Evolutionary conservation across 192 early-diverging fungal genomes (phyloP), one percentile per base, ranked within the genome.

Genomic region (Backusella australiensis): DNA sequence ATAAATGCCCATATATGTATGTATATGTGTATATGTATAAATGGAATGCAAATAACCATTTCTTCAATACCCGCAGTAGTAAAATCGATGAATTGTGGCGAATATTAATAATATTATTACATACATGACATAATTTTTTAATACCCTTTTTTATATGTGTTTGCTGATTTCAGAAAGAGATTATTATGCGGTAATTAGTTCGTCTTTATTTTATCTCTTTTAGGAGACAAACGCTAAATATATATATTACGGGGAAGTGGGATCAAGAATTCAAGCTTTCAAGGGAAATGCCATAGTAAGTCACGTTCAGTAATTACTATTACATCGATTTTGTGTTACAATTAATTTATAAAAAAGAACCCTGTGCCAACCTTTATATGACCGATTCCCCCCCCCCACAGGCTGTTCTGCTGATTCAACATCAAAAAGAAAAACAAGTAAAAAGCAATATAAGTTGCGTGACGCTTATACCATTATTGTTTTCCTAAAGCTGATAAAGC

Each of bases 311-410:
- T 29, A 9, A 63, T 63, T 63, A 63, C 56, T 63, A 63, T 63
- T 63, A 9, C 23, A 63, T 63, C 56, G 3, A 29, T 63, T 26
- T 63, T 4, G 56, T 63, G 56, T 63, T 63, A 63, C 56, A 63
- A 29, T 49, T 26, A 63, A 63, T 63, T 63, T 63, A 63, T 63
- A 63, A 63, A 63, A 63, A 63, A 63, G 56, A 63, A 63, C 11
- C 56, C 56, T 63, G 56, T 63, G 56, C 56, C 56, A 63, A 29
- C 26, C 56, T 4, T 63, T 59, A 59, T 59, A 26, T 59, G 23
- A 63, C 56, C 56, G 56, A 63, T 29, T 5, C 23, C 56, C 56
- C 29, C 29, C 29, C 53, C 19, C 7, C 26, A 14, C 4, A 29
- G 11, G 12, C 2, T 63, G 12, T 23, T 29, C 56, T 63, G 56